These are phyloP conservation scores for Huntiella decipiens DNA, from an alignment of 2,329 filamentous ascomycete species.

Conservation along the genomic window DNA sequence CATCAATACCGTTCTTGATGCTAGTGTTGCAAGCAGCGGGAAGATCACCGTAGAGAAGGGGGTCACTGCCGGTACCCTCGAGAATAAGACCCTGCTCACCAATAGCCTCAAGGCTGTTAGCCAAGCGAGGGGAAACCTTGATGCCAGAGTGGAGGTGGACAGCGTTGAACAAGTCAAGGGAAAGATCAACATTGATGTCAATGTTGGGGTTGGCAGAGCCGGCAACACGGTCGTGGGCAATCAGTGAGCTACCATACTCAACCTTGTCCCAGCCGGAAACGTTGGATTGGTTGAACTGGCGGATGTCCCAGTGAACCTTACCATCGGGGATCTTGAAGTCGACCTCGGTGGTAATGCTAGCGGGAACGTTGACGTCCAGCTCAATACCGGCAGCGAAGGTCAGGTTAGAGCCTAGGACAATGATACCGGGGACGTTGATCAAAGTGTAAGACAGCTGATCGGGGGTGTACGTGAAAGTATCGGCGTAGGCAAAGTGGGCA, in stretches of 20 bases:
- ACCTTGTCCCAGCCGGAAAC: conserved; percentile 20
- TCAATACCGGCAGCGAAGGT: conserved; percentile 21
- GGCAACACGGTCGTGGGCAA: conserved; percentile 18
- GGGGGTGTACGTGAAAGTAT: conserved; percentile 19
- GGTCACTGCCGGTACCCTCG: conserved; percentile 1
- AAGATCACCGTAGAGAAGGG: conserved; percentile 1
- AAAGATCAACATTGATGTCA: conserved; percentile 16
- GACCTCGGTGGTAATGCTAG: conserved; percentile 17
- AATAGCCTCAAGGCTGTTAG: background rate
- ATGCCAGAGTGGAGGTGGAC: conserved; percentile 1
- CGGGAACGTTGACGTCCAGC: conserved; percentile 18
- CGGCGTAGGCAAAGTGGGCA: conserved; percentile 18
- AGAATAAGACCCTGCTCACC: conserved; percentile 1
- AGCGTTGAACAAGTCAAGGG: conserved; percentile 19
- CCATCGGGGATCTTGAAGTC: conserved; percentile 19
- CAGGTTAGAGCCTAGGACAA: conserved; percentile 21
- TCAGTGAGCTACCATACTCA: conserved; percentile 18
- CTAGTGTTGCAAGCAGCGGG: background rate
- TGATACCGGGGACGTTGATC: conserved; percentile 22
- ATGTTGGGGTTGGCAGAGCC: conserved; percentile 17
- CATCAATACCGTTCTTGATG: conserved; percentile 2
- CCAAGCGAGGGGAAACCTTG: background rate
- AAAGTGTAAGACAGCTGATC: conserved; percentile 19
- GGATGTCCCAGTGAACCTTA: conserved; percentile 23
- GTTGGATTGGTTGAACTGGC: conserved; percentile 16